Percentiles rank a stretch among this genome's conserved stretches.
These are phyloP conservation scores for Sicyos edulis DNA, from an alignment of 306 rosid species.

Conservation along the genomic window DNA sequence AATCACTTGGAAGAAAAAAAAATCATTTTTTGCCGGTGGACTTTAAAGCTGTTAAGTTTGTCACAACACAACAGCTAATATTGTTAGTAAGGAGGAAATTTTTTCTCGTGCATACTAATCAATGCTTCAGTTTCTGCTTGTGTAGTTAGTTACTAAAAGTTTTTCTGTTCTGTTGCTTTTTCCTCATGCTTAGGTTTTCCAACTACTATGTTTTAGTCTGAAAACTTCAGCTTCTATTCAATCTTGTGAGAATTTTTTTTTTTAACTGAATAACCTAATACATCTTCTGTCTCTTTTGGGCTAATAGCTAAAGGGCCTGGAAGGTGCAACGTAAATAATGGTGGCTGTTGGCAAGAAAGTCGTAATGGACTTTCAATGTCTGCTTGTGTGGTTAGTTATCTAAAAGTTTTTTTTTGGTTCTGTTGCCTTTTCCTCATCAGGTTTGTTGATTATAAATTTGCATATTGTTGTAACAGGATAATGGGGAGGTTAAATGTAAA, in stretches of 20 bases:
- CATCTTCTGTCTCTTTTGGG: conserved; percentile 23
- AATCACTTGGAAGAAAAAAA: neutral
- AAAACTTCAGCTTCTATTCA: conserved; percentile 10
- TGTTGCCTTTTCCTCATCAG: conserved; percentile 8
- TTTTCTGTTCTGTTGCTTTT: too few species aligned
- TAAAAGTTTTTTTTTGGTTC: neutral
- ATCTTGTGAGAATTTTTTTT: neutral
- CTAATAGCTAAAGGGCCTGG: conserved; percentile 92
- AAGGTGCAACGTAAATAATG: conserved; percentile 85
- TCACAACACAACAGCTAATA: neutral
- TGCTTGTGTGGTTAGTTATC: conserved; percentile 71
- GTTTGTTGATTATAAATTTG: conserved; percentile 3
- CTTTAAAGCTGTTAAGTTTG: conserved; percentile 7
- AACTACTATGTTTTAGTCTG: neutral
- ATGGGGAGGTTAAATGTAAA: conserved; percentile 64
- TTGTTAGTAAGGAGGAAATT: neutral
- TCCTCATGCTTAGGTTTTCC: neutral
- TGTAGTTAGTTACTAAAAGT: too few species aligned
- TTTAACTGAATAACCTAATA: neutral
- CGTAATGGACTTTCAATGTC: conserved; percentile 68
- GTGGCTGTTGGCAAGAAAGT: conserved; percentile 94
- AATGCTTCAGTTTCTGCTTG: neutral
- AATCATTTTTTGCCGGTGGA: neutral
- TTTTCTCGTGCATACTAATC: neutral
- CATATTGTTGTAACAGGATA: conserved; percentile 52